Conservation (phyloP, 495 filamentous ascomycete species). For the Xylaria cubensis region DNA sequence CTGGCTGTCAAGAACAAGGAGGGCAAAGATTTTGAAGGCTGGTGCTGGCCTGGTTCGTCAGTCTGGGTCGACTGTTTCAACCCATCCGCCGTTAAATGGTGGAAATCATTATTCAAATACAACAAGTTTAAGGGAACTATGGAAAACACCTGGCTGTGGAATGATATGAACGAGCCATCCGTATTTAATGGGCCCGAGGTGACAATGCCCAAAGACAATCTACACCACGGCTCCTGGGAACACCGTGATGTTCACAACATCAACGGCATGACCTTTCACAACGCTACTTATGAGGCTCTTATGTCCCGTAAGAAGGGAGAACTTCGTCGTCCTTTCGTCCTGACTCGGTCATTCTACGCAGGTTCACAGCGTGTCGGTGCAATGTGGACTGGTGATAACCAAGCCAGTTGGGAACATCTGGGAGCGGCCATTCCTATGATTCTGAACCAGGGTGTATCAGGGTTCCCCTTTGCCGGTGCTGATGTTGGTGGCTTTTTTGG, state of each 20-base stretch:
- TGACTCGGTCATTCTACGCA: slow-evolving; percentile 90
- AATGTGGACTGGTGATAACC: slow-evolving; percentile 99
- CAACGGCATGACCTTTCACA: slow-evolving; percentile 91
- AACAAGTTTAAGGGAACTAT: slow-evolving; percentile 82
- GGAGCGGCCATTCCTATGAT: slow-evolving; percentile 88
- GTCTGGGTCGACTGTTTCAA: slow-evolving; percentile 97
- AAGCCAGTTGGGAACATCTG: slow-evolving; percentile 91
- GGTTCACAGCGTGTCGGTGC: slow-evolving; percentile 88
- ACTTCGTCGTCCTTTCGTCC: slow-evolving; percentile 78
- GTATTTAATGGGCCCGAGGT: slow-evolving; percentile 98
- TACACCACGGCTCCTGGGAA: slow-evolving; percentile 92
- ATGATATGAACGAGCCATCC: slow-evolving; percentile 99
- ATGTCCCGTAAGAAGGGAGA: slow-evolving; percentile 82
- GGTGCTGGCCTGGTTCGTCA: slow-evolving; percentile 97
- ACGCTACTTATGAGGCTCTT: slow-evolving; percentile 87
- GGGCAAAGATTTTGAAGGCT: slow-evolving; percentile 86
- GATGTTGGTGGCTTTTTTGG: slow-evolving; percentile 99
- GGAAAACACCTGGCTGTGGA: slow-evolving; percentile 92
- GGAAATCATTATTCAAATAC: slow-evolving; percentile 85
- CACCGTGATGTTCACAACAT: slow-evolving; percentile 96
- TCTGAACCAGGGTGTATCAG: slow-evolving; percentile 86
- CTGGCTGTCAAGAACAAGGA: slow-evolving; percentile 89
- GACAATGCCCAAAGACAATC: slow-evolving; percentile 96
- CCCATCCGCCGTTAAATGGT: slow-evolving; percentile 85
- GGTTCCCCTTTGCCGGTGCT: slow-evolving; percentile 92